Evolutionary conservation across 768 basidiomycete species (phyloP), one percentile per base, ranked within the genome.

Genomic region (Suillus occidentalis): DNA sequence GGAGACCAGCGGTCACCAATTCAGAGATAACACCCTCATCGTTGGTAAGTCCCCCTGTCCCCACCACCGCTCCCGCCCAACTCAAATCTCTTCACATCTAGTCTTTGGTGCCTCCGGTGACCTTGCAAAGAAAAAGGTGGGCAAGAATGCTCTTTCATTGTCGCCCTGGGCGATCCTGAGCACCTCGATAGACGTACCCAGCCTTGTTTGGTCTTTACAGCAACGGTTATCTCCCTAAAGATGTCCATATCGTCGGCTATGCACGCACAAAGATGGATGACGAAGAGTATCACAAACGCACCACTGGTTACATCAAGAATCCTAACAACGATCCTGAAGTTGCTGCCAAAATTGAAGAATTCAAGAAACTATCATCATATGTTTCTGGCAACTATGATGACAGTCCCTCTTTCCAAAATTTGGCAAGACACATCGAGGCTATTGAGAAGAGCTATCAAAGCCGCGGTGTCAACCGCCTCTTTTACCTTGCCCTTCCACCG

Each of bases 401-500:
- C 69, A 86, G 85, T 63, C 83, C 84, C 4, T 86, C 92, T 12
- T 99, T 97, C 77, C 81, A 88, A 72, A 83, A 82, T 49, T 84
- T 99, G 70, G 89, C 89, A 75, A 84, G 86, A 65, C 86, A 91
- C 72, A 80, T 99, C 67, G 83, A 88, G 76, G 84, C 84, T 67
- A 87, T 97, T 74, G 97, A 99, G 77, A 80, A 84, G 37, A 76
- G 80, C 34, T 93, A 94, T 72, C 76, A 81, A 68, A 79, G 83
- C 53, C 84, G 85, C 63, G 85, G 84, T 69, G 79, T 81, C 71
- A 91, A 97, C 76, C 92, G 97, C 64, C 78, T 99, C 71, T 99
- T 99, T 80, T 97, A 99, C 78, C 90, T 99, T 73, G 97, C 97
- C 20, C 89, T 99, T 28, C 97, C 97, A 1, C 97, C 97, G n/a